Conservation (phyloP, 2,329 filamentous ascomycete species). For the Bipolaris sorokiniana region DNA sequence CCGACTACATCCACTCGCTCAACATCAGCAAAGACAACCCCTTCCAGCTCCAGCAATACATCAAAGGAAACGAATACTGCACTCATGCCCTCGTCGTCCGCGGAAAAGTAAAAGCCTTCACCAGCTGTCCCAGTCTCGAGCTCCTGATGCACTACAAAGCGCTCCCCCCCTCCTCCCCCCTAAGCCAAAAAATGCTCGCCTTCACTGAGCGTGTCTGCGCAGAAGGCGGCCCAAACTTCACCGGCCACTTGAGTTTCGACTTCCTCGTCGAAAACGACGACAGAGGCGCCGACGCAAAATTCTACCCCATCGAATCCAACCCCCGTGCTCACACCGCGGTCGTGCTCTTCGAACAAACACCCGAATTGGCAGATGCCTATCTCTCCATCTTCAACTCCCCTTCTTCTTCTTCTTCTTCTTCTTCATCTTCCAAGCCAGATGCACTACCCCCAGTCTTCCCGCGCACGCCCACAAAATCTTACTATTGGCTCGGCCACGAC, state of each 20-base stretch:
- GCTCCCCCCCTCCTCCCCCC: constrained; percentile 60
- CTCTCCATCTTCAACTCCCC: constrained; percentile 29
- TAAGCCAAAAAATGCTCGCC: constrained; percentile 66
- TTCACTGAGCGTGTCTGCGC: constrained; percentile 67
- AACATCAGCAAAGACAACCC: constrained; percentile 61
- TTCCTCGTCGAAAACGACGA: constrained; percentile 64
- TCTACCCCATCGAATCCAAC: constrained; percentile 75
- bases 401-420: background rate
- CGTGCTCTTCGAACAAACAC: constrained; percentile 60
- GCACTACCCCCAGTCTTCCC: constrained; percentile 23
- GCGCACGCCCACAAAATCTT: constrained; percentile 37
- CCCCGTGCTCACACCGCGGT: constrained; percentile 72
- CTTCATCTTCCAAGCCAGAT: constrained; percentile 3
- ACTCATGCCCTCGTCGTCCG: constrained; percentile 72
- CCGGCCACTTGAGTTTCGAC: constrained; percentile 75
- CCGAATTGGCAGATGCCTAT: constrained; percentile 39
- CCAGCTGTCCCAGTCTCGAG: constrained; percentile 68
- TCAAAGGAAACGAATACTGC: constrained; percentile 69
- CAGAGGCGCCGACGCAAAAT: constrained; percentile 42
- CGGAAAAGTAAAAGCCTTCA: constrained; percentile 69
- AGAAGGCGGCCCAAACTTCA: constrained; percentile 59
- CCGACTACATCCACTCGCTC: constrained; percentile 61
- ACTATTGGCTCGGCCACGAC: constrained; percentile 74
- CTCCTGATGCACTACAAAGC: constrained; percentile 71
- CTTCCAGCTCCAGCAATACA: constrained; percentile 74